Conservation (phyloP, 1,139 yeast species). For the Lodderomyces theae region DNA sequence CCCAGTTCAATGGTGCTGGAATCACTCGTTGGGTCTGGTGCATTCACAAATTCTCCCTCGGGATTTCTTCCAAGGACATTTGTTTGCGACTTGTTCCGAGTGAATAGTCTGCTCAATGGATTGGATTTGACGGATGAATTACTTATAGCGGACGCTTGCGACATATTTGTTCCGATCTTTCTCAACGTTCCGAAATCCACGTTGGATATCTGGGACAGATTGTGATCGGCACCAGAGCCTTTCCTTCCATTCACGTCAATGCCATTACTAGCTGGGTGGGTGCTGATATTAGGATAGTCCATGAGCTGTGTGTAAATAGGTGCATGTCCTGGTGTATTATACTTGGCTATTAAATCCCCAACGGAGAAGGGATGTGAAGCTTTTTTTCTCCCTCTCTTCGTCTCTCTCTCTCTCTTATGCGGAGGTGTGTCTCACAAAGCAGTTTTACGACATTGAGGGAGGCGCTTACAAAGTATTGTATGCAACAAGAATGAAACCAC, state of each 20-base stretch:
- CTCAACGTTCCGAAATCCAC: slow-evolving; percentile 43
- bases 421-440: no score
- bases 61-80: slow-evolving; percentile 1
- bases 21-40: background rate
- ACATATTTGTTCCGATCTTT: slow-evolving; percentile 33
- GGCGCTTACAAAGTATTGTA: no score
- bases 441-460: no score
- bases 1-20: background rate
- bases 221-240: background rate
- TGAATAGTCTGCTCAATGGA: slow-evolving; percentile 34
- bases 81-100: slow-evolving; percentile 28
- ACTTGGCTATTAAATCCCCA: background rate
- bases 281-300: background rate
- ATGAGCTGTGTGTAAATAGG: background rate
- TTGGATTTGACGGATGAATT: slow-evolving; percentile 24
- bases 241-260: background rate
- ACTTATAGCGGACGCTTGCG: slow-evolving; percentile 25
- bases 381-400: no score
- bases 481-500: no score
- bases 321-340: background rate
- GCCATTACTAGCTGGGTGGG: background rate
- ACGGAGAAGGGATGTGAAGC: no score
- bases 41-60: background rate
- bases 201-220: slow-evolving; percentile 12
- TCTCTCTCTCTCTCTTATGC: no score